Evolutionary conservation across 2,329 filamentous ascomycete genomes (phyloP).

Genomic region (Apiospora kogelbergensis): DNA sequence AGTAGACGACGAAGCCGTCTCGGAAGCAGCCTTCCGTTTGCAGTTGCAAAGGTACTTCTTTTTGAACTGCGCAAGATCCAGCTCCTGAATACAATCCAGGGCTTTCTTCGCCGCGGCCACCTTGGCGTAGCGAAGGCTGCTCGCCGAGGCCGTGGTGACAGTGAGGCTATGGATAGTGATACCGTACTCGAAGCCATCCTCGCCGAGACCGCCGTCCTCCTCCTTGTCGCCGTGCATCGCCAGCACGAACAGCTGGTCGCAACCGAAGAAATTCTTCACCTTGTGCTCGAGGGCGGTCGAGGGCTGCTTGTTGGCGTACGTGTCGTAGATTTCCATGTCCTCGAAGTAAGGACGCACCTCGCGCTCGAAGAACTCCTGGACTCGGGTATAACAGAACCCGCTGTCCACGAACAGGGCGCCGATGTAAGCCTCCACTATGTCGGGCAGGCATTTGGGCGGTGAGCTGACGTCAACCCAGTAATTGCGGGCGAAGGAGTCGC

Average conservation of each 20-base stretch:
- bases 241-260: conserved; percentile 57
- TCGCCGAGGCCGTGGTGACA: conserved; percentile 59
- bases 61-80: conserved; percentile 58
- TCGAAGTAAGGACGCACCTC: conserved; percentile 77
- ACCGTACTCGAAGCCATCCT: conserved; percentile 64
- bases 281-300: conserved; percentile 69
- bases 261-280: conserved; percentile 65
- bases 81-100: conserved; percentile 43
- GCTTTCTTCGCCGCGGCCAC: conserved; percentile 62
- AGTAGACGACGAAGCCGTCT: background rate
- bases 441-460: conserved; percentile 75
- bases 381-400: conserved; percentile 70
- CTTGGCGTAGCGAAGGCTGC: conserved; percentile 73
- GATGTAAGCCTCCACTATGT: conserved; percentile 85
- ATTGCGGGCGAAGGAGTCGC: conserved; percentile 50
- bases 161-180: conserved; percentile 75
- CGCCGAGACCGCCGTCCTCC: conserved; percentile 35
- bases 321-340: conserved; percentile 85
- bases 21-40: conserved; percentile 21
- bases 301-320: conserved; percentile 83
- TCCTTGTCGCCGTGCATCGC: conserved; percentile 50
- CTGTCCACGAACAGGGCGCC: conserved; percentile 93
- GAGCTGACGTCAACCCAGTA: conserved; percentile 67
- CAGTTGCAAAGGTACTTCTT: conserved; percentile 66
- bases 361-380: conserved; percentile 74